Evolutionary conservation across 2,329 filamentous ascomycete species (phyloP), one percentile per base, ranked within the genome.

Genomic region (Onygenales sp.): DNA sequence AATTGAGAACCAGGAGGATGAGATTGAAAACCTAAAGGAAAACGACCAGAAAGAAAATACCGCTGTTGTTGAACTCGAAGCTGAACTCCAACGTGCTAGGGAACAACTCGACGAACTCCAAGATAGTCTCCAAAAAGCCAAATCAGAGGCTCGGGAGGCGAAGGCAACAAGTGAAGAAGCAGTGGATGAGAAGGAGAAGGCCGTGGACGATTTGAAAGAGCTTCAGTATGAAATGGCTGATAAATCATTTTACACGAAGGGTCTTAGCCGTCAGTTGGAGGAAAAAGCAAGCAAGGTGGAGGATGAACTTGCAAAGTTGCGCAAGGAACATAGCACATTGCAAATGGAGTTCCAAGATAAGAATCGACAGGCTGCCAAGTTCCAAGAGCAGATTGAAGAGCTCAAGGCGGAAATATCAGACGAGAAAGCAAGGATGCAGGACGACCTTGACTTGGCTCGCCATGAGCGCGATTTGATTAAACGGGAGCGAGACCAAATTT

Each of bases 171-270:
- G 62, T 42, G 62, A 70, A 56, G 74, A 78, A 43, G 76, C 81
- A 3, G 68, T 76, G 14, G 77, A 83, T 48, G 73, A 77, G 62
- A 71, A 75, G 63, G 64, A 75, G 56, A 69, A 69, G 41, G 75
- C 74, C 7, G 75, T 79, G 55, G 74, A 80, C 57, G 76, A 83
- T 53, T 72, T 85, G 2, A 76, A 79, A 49, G 75, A 80, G 53
- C 75, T 90, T 27, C 85, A 87, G 57, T 85, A 88, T 52, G 87
- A 90, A 61, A 82, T 90, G 78, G 79, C 85, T 21, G 85, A 91
- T 69, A 90, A 89, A 61, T 91, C 87, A 0, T 78, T 89, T 39
- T 82, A 82, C 51, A 87, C 85, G 10, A 89, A 87, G 64, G 86
- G 85, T 2, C 75, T 89, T 7, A 87, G 82, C 51, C 80, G 86